Base-by-base conservation (phyloP, 352 stramenopile genomes). In the Globisporangium okanoganense region DNA sequence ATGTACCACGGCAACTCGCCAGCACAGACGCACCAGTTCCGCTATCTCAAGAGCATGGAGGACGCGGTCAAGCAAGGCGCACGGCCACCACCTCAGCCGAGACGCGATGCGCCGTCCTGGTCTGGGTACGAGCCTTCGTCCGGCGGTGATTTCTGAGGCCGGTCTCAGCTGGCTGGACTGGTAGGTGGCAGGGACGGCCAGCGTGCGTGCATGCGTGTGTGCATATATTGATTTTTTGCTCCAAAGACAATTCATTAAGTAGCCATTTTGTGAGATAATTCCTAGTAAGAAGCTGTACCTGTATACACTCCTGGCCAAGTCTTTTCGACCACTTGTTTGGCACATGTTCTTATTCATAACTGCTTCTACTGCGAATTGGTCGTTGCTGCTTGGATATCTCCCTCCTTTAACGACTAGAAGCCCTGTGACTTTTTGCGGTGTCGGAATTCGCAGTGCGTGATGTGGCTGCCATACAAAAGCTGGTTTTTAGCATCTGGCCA, bases 1-100 rank as follows among this genome's bases (percentile, higher is more conserved):
- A 68, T 75, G 35, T 63, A 60, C 29, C 58, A 68, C 16, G 49
- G 63, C 18, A 79, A 76, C 29, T 70, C 75, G 56, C 65, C 60
- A 45, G 58, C 65, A 2, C 63, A 71, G 13, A 56, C 66, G 5
- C 77, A 85, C 43, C 72, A 61, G 62, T 92, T 76, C 58, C 82
- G 81, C 24, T 92, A 90, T 63, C 66, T 87, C 59, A 88, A 87
- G 57, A 76, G 63, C 51, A 86, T 88, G 73, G 82, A 88, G 41
- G 75, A 90, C 48, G 48, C 64, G 49, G 51, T 45, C 53, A 73
- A 83, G 72, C 43, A 60, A 58, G 16, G 50, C 9, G 52, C 59
- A 45, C 52, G 74, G 40, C 65, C 70, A 18, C 62, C 65, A 10
- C 54, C 55, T 9, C 62, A 62, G 38, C 72, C 72, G 6, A 69